Conservation (phyloP, 2,329 filamentous ascomycete species). For the Boeremia exigua region DNA sequence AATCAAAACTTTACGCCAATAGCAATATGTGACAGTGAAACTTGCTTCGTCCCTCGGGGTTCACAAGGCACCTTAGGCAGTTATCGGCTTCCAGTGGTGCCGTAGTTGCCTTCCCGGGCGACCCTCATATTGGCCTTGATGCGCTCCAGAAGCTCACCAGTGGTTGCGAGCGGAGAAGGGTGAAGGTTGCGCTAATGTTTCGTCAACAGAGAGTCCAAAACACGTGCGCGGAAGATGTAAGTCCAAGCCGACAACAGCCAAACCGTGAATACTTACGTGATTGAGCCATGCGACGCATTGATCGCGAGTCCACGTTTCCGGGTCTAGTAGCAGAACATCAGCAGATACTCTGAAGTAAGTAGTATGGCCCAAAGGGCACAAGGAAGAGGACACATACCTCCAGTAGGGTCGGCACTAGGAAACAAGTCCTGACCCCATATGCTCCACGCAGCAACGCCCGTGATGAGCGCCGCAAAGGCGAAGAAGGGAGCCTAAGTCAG, state of each 20-base stretch:
- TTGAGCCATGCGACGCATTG: constrained; percentile 83
- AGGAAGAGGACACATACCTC: constrained; percentile 59
- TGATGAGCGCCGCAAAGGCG: constrained; percentile 77
- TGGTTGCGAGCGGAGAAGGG: constrained; percentile 64
- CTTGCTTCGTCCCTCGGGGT: not conserved
- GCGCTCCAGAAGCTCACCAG: constrained; percentile 69
- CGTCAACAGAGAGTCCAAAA: not conserved
- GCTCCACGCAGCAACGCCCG: constrained; percentile 79
- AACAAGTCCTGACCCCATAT: constrained; percentile 90
- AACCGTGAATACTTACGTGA: constrained; percentile 63
- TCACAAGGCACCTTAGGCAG: too few relatives aligned
- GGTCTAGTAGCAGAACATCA: constrained; percentile 54
- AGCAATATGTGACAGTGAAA: not conserved
- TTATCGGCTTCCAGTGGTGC: constrained; percentile 4
- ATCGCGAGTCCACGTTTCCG: constrained; percentile 75
- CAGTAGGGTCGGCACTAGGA: constrained; percentile 79
- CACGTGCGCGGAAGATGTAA: not conserved
- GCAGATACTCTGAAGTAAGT: not conserved
- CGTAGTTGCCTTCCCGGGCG: constrained; percentile 19
- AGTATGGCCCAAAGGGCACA: not conserved
- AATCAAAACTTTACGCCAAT: not conserved
- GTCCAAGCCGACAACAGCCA: not conserved
- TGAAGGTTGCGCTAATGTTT: constrained; percentile 66
- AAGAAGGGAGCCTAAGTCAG: constrained; percentile 43
- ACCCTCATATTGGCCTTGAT: constrained; percentile 71